These are phyloP conservation scores for Babesia caballi DNA, from an alignment of 169 alveolate species.

Conservation along the genomic window DNA sequence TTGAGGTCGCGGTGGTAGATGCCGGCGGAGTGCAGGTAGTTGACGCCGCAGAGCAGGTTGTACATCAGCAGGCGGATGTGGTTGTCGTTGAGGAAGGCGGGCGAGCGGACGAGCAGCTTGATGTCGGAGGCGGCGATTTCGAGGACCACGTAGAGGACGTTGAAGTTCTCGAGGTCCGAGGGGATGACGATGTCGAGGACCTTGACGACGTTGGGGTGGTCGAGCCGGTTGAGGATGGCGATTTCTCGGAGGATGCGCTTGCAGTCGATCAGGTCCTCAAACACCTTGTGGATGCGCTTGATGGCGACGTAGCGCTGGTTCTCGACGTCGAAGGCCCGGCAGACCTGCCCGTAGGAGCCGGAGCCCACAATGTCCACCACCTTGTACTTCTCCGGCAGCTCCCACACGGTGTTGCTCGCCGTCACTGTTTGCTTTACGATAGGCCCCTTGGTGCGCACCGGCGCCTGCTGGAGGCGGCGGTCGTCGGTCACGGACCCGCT, in stretches of 20 bases:
- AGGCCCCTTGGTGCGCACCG: not conserved
- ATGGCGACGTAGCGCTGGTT: slow-evolving; percentile 90
- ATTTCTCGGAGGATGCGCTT: slow-evolving; percentile 94
- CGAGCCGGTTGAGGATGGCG: slow-evolving; percentile 88
- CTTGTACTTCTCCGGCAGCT: slow-evolving; percentile 82
- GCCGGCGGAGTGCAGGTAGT: slow-evolving; percentile 92
- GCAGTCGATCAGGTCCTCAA: slow-evolving; percentile 95
- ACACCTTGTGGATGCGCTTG: slow-evolving; percentile 91
- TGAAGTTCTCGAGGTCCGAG: slow-evolving; percentile 84
- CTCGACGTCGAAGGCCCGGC: slow-evolving; percentile 82
- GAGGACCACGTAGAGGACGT: slow-evolving; percentile 93
- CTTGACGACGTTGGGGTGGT: slow-evolving; percentile 88
- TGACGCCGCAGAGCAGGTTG: slow-evolving; percentile 91
- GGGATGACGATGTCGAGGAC: slow-evolving; percentile 90
- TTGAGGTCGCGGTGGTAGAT: slow-evolving; percentile 97
- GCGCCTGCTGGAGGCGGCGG: slow-evolving; percentile 8
- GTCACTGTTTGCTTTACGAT: not conserved
- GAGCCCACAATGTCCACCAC: slow-evolving; percentile 87
- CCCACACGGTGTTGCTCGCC: slow-evolving; percentile 36
- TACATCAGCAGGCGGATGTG: slow-evolving; percentile 90
- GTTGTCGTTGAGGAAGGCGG: slow-evolving; percentile 88
- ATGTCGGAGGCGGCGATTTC: slow-evolving; percentile 97
- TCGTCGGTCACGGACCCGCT: slow-evolving; percentile 1
- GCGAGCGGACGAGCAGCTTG: slow-evolving; percentile 91
- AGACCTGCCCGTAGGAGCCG: slow-evolving; percentile 92